phyloP scores from a whole-genome alignment of 2,329 filamentous ascomycete genomes.

The Talaromyces sp. region DNA sequence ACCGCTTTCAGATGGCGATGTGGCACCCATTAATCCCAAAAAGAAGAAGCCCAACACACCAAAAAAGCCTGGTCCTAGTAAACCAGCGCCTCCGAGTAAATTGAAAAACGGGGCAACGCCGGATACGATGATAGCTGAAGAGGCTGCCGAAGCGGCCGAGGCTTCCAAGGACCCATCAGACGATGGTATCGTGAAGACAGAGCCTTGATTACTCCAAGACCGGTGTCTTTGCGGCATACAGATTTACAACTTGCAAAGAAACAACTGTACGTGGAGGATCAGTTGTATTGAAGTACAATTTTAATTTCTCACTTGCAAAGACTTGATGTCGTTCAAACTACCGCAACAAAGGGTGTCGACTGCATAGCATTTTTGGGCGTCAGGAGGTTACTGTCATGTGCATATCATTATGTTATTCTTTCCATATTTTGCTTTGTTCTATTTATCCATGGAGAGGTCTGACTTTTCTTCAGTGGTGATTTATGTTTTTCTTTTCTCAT shows the following conservation, averaged over 20 bases:
- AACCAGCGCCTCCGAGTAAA: conserved; percentile 34
- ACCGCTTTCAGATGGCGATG: conserved; percentile 36
- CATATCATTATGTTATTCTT: not conserved
- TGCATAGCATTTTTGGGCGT: conserved; percentile 10
- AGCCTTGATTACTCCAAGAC: conserved; percentile 20
- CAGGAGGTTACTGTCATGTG: conserved; percentile 6
- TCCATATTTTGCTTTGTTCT: not conserved
- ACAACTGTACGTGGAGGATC: not conserved
- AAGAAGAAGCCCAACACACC: conserved; percentile 43
- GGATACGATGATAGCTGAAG: conserved; percentile 24
- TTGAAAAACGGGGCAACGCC: conserved; percentile 38
- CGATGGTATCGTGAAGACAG: conserved; percentile 27
- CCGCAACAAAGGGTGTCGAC: conserved; percentile 3
- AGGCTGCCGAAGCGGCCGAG: conserved; percentile 17
- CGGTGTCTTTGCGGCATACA: not conserved
- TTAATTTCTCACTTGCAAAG: not conserved
- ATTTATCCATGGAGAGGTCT: not conserved
- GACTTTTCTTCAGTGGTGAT: not conserved
- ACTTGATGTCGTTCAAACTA: not conserved
- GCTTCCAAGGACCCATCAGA: conserved; percentile 8
- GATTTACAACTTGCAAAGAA: not conserved
- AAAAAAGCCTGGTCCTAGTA: conserved; percentile 32
- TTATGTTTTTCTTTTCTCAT: not conserved
- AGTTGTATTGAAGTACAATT: not conserved
- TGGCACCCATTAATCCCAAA: conserved; percentile 38